Evolutionary conservation across 2,329 filamentous ascomycete species (phyloP).

Genomic region (Aspergillus clavatus): DNA sequence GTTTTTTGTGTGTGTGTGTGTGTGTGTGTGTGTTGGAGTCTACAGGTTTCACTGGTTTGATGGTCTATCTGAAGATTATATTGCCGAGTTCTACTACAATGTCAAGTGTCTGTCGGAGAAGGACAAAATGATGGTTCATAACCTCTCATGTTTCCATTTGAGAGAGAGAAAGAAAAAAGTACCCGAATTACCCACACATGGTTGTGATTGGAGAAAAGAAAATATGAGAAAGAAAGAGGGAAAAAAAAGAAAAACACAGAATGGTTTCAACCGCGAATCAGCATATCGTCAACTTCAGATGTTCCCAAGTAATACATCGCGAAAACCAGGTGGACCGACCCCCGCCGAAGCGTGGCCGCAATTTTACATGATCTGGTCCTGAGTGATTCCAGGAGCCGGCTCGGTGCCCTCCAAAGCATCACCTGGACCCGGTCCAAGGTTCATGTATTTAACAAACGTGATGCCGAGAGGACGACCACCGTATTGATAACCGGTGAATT

Average conservation of each 20-base stretch:
- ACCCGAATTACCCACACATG: background rate
- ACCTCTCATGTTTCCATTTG: no score
- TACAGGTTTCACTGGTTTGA: no score
- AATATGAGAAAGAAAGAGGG: background rate
- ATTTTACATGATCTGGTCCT: conserved; percentile 92
- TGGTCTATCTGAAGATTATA: no score
- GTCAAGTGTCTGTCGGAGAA: no score
- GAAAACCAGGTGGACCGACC: conserved; percentile 4
- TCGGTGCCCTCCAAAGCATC: conserved; percentile 82
- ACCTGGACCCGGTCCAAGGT: conserved; percentile 53
- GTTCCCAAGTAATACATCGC: background rate
- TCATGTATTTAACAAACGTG: conserved; percentile 89
- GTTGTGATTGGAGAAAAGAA: no score
- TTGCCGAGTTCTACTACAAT: no score
- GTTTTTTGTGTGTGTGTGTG: no score
- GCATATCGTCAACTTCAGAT: background rate
- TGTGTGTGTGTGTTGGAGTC: no score
- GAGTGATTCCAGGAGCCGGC: conserved; percentile 66
- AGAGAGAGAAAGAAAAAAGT: no score
- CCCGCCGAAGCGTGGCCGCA: conserved; percentile 3
- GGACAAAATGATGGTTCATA: no score
- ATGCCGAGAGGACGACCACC: conserved; percentile 89
- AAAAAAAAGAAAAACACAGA: background rate
- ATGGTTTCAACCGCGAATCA: background rate
- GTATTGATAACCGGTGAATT: conserved; percentile 97